Percentiles rank a stretch among this genome's conserved stretches.
phyloP scores from a whole-genome alignment of 352 stramenopile species.

The Pythium aquatile region DNA sequence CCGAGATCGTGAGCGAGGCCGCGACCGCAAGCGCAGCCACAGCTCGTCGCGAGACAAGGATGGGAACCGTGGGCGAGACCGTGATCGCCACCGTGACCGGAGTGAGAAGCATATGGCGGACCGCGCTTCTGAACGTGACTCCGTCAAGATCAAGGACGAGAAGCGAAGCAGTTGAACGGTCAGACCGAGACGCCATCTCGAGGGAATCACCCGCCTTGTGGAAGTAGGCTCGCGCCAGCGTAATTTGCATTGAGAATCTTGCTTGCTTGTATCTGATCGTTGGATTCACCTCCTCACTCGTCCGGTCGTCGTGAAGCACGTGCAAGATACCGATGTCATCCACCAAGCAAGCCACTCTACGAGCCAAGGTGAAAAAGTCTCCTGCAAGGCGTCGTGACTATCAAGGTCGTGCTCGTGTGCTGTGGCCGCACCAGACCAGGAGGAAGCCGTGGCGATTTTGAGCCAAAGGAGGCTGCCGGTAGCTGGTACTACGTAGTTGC shows the following conservation, averaged over 20 bases:
- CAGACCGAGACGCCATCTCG: background rate
- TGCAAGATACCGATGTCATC: background rate
- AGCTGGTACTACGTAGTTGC: no score
- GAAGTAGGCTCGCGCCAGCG: slow-evolving; percentile 1
- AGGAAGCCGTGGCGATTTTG: no score
- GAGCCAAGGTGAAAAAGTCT: background rate
- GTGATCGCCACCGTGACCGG: slow-evolving; percentile 7
- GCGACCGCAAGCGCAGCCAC: slow-evolving; percentile 6
- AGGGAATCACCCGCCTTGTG: background rate
- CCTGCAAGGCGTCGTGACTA: background rate
- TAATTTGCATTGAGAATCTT: slow-evolving; percentile 6
- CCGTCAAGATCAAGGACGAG: slow-evolving; percentile 21
- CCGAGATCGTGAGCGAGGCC: background rate
- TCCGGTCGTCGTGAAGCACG: background rate
- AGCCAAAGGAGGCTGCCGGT: no score
- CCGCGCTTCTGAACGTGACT: slow-evolving; percentile 4
- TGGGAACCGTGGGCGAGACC: background rate
- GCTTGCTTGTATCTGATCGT: background rate
- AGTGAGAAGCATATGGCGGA: slow-evolving; percentile 12
- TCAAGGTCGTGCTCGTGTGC: no score
- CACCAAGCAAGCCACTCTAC: background rate
- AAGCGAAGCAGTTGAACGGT: slow-evolving; percentile 6
- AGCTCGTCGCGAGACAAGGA: slow-evolving; percentile 5
- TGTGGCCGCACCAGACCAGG: no score
- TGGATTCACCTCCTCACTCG: background rate